Evolutionary conservation across 1,284 basidiomycete species (phyloP).

Genomic region (Rhodotorula glutinis): DNA sequence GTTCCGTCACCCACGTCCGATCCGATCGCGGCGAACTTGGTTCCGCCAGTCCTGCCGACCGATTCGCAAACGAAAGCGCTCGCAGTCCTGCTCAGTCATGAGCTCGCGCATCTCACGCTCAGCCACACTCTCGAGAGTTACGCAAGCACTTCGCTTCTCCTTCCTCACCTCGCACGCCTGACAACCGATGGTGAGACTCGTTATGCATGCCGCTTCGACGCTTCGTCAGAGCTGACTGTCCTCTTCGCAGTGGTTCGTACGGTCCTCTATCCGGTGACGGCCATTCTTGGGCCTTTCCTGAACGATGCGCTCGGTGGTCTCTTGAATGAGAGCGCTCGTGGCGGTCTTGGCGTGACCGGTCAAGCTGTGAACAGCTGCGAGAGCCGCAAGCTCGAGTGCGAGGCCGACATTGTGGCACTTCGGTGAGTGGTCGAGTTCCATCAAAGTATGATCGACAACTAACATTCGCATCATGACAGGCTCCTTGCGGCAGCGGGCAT

Average conservation of each 20-base stretch:
- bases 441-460: no score
- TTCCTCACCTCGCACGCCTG: conserved; percentile 40
- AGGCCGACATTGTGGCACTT: conserved; percentile 38
- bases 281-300: conserved; percentile 43
- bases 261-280: conserved; percentile 41
- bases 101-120: conserved; percentile 42
- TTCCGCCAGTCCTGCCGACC: conserved; percentile 23
- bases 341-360: conserved; percentile 28
- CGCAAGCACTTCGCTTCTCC: conserved; percentile 37
- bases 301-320: conserved; percentile 41
- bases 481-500: conserved; percentile 41
- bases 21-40: conserved; percentile 18
- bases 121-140: conserved; percentile 43
- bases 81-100: conserved; percentile 43
- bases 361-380: conserved; percentile 34
- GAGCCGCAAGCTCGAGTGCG: conserved; percentile 31
- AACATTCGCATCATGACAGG: conserved; percentile 19
- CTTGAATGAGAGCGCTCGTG: conserved; percentile 24
- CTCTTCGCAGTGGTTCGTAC: conserved; percentile 39
- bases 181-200: conserved; percentile 34
- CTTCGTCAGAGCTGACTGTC: not conserved
- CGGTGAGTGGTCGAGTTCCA: conserved; percentile 12
- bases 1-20: not conserved
- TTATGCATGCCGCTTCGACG: not conserved
- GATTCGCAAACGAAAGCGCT: conserved; percentile 39